These are phyloP conservation scores for Populus tomentosa DNA, from an alignment of 441 rosid species.

Conservation along the genomic window DNA sequence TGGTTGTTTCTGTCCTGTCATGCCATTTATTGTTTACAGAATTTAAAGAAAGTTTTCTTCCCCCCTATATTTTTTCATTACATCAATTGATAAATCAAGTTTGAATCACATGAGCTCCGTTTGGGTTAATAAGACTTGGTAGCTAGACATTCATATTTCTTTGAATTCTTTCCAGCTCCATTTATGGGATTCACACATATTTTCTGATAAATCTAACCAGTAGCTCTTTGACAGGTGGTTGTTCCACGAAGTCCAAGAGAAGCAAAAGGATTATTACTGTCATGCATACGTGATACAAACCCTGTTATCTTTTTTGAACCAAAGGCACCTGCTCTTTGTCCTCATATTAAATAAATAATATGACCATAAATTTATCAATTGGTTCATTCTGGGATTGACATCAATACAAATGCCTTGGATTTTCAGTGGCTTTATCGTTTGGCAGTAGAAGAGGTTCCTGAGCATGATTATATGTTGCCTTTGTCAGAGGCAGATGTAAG, in stretches of 20 bases:
- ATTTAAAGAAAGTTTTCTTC: background rate
- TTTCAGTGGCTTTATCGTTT: conserved; percentile 85
- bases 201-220: conserved; percentile 4
- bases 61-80: background rate
- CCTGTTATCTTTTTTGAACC: conserved; percentile 92
- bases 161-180: background rate
- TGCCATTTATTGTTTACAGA: background rate
- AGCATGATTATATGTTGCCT: conserved; percentile 81
- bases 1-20: background rate
- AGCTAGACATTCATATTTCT: background rate
- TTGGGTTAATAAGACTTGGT: background rate
- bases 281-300: conserved; percentile 78
- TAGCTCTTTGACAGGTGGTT: conserved; percentile 47
- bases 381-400: conserved; percentile 6
- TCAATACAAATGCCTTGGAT: conserved; percentile 12
- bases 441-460: conserved; percentile 86
- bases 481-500: conserved; percentile 80
- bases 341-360: conserved; percentile 3
- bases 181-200: background rate
- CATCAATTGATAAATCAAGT: no score
- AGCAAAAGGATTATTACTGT: conserved; percentile 80
- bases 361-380: conserved; percentile 1
- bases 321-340: conserved; percentile 37
- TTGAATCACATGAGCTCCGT: no score
- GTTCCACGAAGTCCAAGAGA: conserved; percentile 81